Evolutionary conservation across 306 rosid species (phyloP).

Genomic region (Crotalaria pallida): DNA sequence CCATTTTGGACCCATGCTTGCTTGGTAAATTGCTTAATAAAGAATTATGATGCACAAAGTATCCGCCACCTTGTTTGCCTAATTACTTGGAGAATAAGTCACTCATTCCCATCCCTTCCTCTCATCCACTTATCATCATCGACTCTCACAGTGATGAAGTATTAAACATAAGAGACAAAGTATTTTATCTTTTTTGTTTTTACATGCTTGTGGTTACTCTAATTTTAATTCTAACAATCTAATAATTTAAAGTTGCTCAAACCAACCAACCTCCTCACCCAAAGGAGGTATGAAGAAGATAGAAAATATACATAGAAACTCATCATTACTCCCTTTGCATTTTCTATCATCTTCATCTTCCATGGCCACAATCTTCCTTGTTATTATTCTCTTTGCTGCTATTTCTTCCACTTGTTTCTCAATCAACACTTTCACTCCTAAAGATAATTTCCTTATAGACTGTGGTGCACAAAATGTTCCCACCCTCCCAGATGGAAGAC

Average conservation of each 20-base stretch:
- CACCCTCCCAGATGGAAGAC: slow-evolving; percentile 49
- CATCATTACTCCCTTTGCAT: background rate
- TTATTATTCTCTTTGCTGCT: slow-evolving; percentile 21
- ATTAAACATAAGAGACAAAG: background rate
- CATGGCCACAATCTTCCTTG: slow-evolving; percentile 57
- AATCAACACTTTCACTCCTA: slow-evolving; percentile 34
- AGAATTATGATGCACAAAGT: background rate
- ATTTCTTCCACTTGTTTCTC: background rate
- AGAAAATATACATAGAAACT: background rate
- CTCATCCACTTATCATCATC: background rate
- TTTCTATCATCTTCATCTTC: slow-evolving; percentile 37
- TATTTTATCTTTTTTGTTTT: too few relatives aligned
- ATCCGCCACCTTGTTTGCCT: background rate
- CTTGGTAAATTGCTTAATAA: background rate
- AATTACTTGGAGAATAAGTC: background rate
- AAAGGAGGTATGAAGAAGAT: slow-evolving; percentile 43
- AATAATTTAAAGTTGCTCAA: too few relatives aligned
- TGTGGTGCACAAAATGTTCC: slow-evolving; percentile 42
- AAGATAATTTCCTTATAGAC: slow-evolving; percentile 56
- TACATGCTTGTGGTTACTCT: slow-evolving; percentile 3
- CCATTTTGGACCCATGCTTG: background rate
- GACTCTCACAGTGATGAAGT: background rate
- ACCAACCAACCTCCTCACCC: slow-evolving; percentile 43
- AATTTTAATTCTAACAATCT: background rate
- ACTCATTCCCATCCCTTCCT: background rate